Conservation (phyloP, 192 early-diverging fungal genomes). For the Entomortierella chlamydospora region DNA sequence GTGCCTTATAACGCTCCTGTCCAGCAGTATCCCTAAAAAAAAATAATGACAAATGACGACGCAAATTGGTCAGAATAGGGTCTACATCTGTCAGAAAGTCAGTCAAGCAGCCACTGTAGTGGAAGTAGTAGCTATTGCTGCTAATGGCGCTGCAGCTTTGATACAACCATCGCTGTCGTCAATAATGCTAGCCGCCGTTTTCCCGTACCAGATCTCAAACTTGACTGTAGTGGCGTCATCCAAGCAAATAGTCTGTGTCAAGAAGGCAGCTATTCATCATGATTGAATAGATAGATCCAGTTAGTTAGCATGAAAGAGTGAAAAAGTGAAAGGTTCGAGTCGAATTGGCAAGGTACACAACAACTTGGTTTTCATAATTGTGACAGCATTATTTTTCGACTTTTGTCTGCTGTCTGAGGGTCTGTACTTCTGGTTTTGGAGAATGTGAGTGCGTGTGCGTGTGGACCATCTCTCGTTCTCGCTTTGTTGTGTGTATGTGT, state of each 20-base stretch:
- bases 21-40: slow-evolving; percentile 74
- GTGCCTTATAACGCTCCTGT: slow-evolving; percentile 78
- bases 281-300: neutral
- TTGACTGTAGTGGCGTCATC: slow-evolving; percentile 92
- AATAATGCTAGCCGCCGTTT: too few relatives aligned
- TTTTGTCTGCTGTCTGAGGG: neutral
- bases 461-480: too few relatives aligned
- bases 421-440: neutral
- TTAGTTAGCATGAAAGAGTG: neutral
- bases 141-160: too few relatives aligned
- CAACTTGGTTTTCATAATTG: too few relatives aligned
- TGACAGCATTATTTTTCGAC: slow-evolving; percentile 33
- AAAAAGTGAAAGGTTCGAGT: neutral
- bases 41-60: neutral
- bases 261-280: slow-evolving; percentile 65
- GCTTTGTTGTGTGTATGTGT: neutral
- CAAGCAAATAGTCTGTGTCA: slow-evolving; percentile 85
- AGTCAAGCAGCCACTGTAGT: neutral
- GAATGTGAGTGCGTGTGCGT: neutral
- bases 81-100: too few relatives aligned
- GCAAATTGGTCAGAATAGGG: too few relatives aligned
- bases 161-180: too few relatives aligned
- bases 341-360: too few relatives aligned
- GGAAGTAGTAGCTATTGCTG: neutral
- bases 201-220: slow-evolving; percentile 88